phyloP scores from a whole-genome alignment of 331 rosid genomes.

The Stylosanthes scabra region DNA sequence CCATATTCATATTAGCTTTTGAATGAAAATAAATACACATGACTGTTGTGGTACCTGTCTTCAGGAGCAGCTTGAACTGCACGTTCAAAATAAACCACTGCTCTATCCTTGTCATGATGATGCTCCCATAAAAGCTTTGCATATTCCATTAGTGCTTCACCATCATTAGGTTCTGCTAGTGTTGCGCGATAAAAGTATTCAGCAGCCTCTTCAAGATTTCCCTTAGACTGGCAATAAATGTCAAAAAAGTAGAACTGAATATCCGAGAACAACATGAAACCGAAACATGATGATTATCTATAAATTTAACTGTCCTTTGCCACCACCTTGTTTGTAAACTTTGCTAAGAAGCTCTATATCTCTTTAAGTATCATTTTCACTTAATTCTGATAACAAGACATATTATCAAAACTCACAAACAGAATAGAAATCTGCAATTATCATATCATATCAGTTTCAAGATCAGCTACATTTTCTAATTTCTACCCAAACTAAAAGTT shows the following conservation, averaged over 20 bases:
- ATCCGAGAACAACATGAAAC: slow-evolving; percentile 8
- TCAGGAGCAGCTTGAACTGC: slow-evolving; percentile 69
- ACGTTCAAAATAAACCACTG: slow-evolving; percentile 67
- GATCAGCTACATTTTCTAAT: not conserved
- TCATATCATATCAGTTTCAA: not conserved
- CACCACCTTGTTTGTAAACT: not conserved
- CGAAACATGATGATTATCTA: slow-evolving; percentile 13
- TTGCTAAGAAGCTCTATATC: not conserved
- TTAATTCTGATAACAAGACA: not conserved
- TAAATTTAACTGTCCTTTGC: not conserved
- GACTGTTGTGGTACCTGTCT: slow-evolving; percentile 59
- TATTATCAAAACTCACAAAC: not conserved
- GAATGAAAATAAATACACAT: slow-evolving; percentile 3
- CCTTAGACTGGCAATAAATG: slow-evolving; percentile 66
- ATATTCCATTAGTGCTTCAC: slow-evolving; percentile 66
- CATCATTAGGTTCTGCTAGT: slow-evolving; percentile 73
- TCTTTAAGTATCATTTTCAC: not conserved
- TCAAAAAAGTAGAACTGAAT: slow-evolving; percentile 1
- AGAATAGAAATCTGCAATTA: slow-evolving; percentile 3
- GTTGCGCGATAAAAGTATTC: slow-evolving; percentile 74
- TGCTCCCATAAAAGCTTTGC: slow-evolving; percentile 82
- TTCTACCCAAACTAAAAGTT: not conserved
- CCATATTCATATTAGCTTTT: not conserved
- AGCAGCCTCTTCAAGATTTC: slow-evolving; percentile 76
- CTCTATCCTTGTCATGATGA: slow-evolving; percentile 70